phyloP scores from a whole-genome alignment of 1,139 yeast species.

The Zygoascus hellenicus region DNA sequence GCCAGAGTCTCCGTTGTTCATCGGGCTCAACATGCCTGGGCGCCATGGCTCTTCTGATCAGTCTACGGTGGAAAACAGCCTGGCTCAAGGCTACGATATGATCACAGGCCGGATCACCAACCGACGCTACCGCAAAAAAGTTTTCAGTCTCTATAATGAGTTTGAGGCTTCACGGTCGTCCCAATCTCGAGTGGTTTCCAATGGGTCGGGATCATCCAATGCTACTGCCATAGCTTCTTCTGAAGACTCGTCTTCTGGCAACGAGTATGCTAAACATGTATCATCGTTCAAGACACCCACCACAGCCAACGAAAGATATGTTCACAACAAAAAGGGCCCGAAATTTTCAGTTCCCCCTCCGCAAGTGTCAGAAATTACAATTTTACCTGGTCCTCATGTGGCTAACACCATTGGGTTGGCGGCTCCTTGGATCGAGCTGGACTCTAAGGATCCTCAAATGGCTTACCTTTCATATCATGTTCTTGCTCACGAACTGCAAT shows the following conservation, averaged over 20 bases:
- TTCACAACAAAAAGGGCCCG: background rate
- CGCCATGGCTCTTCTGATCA: slow-evolving; percentile 29
- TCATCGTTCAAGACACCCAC: slow-evolving; percentile 5
- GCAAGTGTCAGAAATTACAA: slow-evolving; percentile 28
- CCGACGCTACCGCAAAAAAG: slow-evolving; percentile 27
- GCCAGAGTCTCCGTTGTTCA: slow-evolving; percentile 22
- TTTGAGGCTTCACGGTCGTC: slow-evolving; percentile 14
- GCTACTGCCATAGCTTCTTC: slow-evolving; percentile 4
- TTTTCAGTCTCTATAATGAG: slow-evolving; percentile 27
- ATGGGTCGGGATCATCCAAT: slow-evolving; percentile 2
- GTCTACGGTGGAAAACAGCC: slow-evolving; percentile 29
- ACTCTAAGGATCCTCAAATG: slow-evolving; percentile 42
- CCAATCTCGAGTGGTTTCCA: background rate
- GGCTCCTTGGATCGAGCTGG: slow-evolving; percentile 62
- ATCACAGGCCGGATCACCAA: slow-evolving; percentile 35
- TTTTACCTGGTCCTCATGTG: slow-evolving; percentile 37
- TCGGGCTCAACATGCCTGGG: slow-evolving; percentile 35
- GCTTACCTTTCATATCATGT: slow-evolving; percentile 52
- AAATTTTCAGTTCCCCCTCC: slow-evolving; percentile 20
- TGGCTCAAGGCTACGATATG: slow-evolving; percentile 35
- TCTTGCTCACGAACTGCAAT: slow-evolving; percentile 49
- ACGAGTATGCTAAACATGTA: background rate
- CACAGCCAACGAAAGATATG: slow-evolving; percentile 1
- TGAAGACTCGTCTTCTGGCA: slow-evolving; percentile 6
- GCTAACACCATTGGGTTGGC: slow-evolving; percentile 45